These are phyloP conservation scores for Coemansia sp. DNA, from an alignment of 192 early-diverging fungal species.

Conservation along the genomic window DNA sequence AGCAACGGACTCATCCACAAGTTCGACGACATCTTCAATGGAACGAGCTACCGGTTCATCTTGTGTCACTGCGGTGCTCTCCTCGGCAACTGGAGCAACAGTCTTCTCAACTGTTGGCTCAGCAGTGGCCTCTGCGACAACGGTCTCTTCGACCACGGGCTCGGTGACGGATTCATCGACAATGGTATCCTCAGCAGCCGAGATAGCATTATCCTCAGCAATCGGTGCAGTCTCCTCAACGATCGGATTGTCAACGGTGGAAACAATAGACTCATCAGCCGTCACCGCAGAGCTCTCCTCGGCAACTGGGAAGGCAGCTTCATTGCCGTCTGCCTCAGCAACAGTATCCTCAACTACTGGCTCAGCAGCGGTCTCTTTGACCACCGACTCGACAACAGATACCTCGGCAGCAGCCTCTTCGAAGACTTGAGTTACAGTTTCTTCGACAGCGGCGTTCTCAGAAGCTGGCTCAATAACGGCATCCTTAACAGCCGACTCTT, in stretches of 20 bases:
- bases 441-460: not conserved
- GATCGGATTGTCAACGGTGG: not conserved
- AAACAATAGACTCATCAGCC: not conserved
- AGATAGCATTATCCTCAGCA: not conserved
- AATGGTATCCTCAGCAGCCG: not conserved
- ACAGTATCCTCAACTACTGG: no score
- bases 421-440: not conserved
- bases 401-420: not conserved
- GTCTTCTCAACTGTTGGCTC: not conserved
- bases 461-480: no score
- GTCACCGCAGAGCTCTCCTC: no score
- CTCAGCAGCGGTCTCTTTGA: not conserved
- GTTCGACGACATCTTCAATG: not conserved
- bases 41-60: not conserved
- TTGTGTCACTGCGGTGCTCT: not conserved
- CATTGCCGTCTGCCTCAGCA: no score
- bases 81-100: not conserved
- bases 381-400: not conserved
- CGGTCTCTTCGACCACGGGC: slow-evolving; percentile 2
- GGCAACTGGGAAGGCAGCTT: no score
- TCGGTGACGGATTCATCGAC: slow-evolving; percentile 2
- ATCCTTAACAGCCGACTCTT: not conserved
- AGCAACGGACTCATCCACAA: no score
- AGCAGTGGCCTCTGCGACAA: not conserved
- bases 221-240: not conserved